Evolutionary conservation across 257 asterid species (phyloP).

Genomic region (Solanum gandarillasii): DNA sequence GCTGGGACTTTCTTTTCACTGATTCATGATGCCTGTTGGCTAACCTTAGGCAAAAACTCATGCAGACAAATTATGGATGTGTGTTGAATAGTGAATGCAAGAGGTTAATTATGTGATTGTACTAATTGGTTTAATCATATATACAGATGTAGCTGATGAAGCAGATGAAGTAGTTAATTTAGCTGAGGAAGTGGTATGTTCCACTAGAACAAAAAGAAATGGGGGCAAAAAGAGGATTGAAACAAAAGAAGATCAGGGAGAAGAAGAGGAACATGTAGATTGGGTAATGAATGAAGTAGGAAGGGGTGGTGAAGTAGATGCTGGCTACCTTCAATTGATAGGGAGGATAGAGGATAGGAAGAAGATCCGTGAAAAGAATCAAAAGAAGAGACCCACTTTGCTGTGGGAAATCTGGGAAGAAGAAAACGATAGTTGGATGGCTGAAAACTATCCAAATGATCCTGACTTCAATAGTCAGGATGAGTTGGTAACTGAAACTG

Average conservation of each 20-base stretch:
- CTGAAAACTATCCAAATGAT: conserved; percentile 38
- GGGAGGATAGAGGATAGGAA: conserved; percentile 9
- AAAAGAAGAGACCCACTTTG: conserved; percentile 32
- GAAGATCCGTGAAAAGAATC: conserved; percentile 39
- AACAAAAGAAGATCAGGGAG: not conserved
- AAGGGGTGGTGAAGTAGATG: not conserved
- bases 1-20: not conserved
- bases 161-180: not conserved
- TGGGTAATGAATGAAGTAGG: not conserved
- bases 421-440: conserved; percentile 60
- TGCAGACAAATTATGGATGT: not conserved
- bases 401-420: conserved; percentile 72
- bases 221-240: not conserved
- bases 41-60: not conserved
- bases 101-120: not conserved
- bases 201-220: not conserved
- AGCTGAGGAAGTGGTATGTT: not conserved
- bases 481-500: conserved; percentile 43
- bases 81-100: not conserved
- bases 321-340: not conserved
- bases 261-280: not conserved
- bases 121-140: not conserved
- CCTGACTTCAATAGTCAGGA: conserved; percentile 44
- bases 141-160: not conserved
- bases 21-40: not conserved